Evolutionary conservation across 371 early-diverging fungal species (phyloP), one percentile per base, ranked within the genome.

Genomic region (Fennellomyces sp.): DNA sequence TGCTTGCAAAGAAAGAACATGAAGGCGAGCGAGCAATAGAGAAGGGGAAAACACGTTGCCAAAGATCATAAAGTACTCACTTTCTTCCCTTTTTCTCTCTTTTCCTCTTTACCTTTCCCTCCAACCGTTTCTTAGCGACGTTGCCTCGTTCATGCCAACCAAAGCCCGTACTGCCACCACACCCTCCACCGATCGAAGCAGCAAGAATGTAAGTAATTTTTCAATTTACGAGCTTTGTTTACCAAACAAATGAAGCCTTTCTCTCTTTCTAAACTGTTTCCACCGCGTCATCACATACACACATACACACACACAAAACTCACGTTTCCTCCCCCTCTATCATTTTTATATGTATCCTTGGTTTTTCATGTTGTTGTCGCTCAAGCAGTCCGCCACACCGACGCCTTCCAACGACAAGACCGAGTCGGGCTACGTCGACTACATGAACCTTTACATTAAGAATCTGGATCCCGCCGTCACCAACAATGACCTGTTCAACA

Each of bases 401-500:
- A 25, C 53, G 15, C 53, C 52, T 31, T 12, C 56, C 31, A 36
- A 29, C 30, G 58, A 58, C 31, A 58, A 59, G 33, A 27, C 52
- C n/a, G 59, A 59, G n/a, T 28, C 59, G 15, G 48, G 57, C 26
- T 51, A 54, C 41, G 64, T 64, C 33, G 72, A 71, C 38, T 64
- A 58, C 30, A 61, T 53, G 48, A 76, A 76, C 41, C 52, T 76
- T 4, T 76, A 73, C 52, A 73, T 76, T 58, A 76, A 76, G 51
- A 76, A 76, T 47, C 64, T 76, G 52, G 77, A 76, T 52, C 45
- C 66, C 8, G 47, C 52, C 26, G 61, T 73, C 31, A 64, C 64
- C 41, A 76, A 69, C 57, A 54, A 67, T 17, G 77, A 72, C 31
- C 61, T 76, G 17, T 76, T 73, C 60, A 65, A 69, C 38, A 41